These are phyloP conservation scores for Fusarium circinatum DNA, from an alignment of 2,329 filamentous ascomycete species.

Conservation along the genomic window DNA sequence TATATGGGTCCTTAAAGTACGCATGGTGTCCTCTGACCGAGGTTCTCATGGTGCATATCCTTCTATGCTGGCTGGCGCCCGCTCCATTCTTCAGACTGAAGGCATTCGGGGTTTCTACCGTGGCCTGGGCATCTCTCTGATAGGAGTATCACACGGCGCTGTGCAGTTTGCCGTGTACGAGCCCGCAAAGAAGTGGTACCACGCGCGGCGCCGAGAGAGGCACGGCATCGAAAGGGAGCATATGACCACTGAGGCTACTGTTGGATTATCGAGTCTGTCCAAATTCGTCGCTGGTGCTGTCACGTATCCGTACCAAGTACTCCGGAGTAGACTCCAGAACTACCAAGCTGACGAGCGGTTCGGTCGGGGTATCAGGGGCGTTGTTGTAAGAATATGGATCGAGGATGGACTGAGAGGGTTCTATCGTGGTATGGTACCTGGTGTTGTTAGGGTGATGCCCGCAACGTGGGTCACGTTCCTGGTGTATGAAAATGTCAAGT, in stretches of 20 bases:
- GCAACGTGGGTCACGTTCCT: conserved; percentile 97
- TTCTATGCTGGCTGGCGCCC: conserved; percentile 77
- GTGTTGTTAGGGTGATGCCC: conserved; percentile 89
- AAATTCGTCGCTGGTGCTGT: conserved; percentile 90
- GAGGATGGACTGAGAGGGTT: conserved; percentile 86
- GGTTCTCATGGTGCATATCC: conserved; percentile 81
- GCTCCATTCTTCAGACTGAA: conserved; percentile 74
- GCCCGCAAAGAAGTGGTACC: conserved; percentile 66
- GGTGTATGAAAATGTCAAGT: conserved; percentile 94
- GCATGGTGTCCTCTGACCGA: conserved; percentile 89
- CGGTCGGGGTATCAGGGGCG: conserved; percentile 75
- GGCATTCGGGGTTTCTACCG: conserved; percentile 86
- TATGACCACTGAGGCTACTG: conserved; percentile 78
- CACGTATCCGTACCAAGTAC: conserved; percentile 95
- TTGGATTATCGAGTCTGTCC: conserved; percentile 81
- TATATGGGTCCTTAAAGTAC: conserved; percentile 97
- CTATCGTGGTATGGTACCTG: conserved; percentile 90
- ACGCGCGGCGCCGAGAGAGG: conserved; percentile 53
- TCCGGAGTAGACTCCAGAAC: conserved; percentile 88
- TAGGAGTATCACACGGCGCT: conserved; percentile 91
- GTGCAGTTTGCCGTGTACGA: conserved; percentile 98
- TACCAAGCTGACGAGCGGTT: conserved; percentile 83
- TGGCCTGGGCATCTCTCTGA: conserved; percentile 81
- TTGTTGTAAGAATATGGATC: conserved; percentile 76
- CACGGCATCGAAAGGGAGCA: conserved; percentile 33